phyloP scores from a whole-genome alignment of 352 stramenopile genomes.

The Halophytophthora polymorphica region DNA sequence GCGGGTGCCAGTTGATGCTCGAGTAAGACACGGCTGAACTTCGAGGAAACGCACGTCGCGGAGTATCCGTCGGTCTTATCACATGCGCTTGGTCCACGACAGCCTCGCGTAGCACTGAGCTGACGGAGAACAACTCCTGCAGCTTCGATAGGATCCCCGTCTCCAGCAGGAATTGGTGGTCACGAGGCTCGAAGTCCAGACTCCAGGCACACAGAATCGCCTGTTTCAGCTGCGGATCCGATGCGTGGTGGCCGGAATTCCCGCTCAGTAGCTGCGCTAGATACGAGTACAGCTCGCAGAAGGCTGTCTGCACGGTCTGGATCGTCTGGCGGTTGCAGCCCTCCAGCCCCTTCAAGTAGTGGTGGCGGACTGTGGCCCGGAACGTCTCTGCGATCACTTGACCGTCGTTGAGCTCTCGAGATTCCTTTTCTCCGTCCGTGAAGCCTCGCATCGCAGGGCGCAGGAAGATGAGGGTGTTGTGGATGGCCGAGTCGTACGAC shows the following conservation, averaged over 20 bases:
- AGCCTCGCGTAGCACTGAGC: slow-evolving; percentile 43
- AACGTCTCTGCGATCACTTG: slow-evolving; percentile 81
- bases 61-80: slow-evolving; percentile 6
- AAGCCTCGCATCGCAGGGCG: slow-evolving; percentile 80
- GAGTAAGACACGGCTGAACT: slow-evolving; percentile 17
- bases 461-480: slow-evolving; percentile 81
- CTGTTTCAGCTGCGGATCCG: slow-evolving; percentile 66
- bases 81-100: slow-evolving; percentile 17
- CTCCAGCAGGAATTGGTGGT: slow-evolving; percentile 81
- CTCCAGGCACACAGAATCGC: slow-evolving; percentile 79
- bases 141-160: slow-evolving; percentile 70
- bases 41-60: slow-evolving; percentile 1
- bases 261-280: slow-evolving; percentile 56
- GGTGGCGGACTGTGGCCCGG: slow-evolving; percentile 77
- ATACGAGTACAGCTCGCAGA: slow-evolving; percentile 72
- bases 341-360: slow-evolving; percentile 87
- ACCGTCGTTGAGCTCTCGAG: slow-evolving; percentile 69
- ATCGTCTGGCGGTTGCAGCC: slow-evolving; percentile 65
- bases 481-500: slow-evolving; percentile 74
- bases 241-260: slow-evolving; percentile 23
- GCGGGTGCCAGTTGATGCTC: slow-evolving; percentile 71
- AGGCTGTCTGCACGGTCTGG: slow-evolving; percentile 57
- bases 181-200: slow-evolving; percentile 79
- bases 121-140: slow-evolving; percentile 75
- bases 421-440: slow-evolving; percentile 83